These are phyloP conservation scores for Protomyces inundatus DNA, from an alignment of 1,139 yeast species.

Conservation along the genomic window DNA sequence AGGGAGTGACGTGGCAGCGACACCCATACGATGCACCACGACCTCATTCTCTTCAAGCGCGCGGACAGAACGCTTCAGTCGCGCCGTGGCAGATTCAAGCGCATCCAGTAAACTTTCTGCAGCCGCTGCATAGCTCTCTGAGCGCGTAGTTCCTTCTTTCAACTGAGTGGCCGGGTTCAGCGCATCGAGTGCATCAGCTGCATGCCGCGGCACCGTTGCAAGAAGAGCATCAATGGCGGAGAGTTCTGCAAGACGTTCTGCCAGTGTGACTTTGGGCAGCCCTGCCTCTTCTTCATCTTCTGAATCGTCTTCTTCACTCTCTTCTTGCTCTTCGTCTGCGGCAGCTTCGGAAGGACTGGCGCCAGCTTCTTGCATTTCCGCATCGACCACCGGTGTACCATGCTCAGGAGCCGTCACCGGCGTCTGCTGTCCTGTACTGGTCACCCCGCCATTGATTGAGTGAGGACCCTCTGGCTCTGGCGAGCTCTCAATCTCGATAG, in stretches of 20 bases:
- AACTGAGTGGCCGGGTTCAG: not conserved
- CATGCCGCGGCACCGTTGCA: not conserved
- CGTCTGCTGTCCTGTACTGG: no score
- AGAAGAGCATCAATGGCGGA: constrained; percentile 1
- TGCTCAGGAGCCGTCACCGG: no score
- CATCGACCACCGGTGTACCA: not conserved
- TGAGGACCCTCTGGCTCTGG: not conserved
- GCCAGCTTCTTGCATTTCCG: not conserved
- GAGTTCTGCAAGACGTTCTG: not conserved
- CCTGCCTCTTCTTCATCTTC: not conserved
- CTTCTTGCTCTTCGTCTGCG: not conserved
- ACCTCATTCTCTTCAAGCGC: constrained; percentile 16
- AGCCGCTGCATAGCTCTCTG: not conserved
- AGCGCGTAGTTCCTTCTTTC: not conserved
- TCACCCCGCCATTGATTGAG: no score
- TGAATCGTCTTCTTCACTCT: constrained; percentile 26
- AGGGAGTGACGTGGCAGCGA: not conserved
- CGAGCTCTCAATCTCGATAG: not conserved
- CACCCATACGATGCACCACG: not conserved
- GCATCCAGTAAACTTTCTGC: not conserved
- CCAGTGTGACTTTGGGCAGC: not conserved
- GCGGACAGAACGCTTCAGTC: constrained; percentile 9
- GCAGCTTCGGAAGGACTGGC: not conserved
- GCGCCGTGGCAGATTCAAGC: constrained; percentile 9
- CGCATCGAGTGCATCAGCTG: constrained; percentile 4